Base-by-base conservation (phyloP, 495 filamentous ascomycete genomes). In the Podospora bellae-mahoneyi region DNA sequence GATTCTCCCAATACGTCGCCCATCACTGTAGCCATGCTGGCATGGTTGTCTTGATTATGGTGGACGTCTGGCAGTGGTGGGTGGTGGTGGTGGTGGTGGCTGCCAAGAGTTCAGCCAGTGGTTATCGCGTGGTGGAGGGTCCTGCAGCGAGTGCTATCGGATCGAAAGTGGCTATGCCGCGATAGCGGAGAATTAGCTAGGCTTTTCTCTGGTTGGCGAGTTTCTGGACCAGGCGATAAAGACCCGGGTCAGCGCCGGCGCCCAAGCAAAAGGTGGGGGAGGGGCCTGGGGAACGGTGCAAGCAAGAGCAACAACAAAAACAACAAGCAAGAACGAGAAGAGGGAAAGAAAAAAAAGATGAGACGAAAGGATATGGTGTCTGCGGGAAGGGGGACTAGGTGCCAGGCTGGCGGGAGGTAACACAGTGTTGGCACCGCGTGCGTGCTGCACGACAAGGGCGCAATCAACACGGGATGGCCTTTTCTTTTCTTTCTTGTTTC, bases 21-120 rank as follows among this genome's bases (percentile, higher is more conserved):
- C 48, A 83, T 80, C 71, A 83, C 53, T 67, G 82, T 77, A 61
- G 82, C 82, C 82, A 84, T 84, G 68, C 68, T 77, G 68, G 75
- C 77, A 79, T 77, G 56, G 68, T 68, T 32, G 67, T 67, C 55
- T 61, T 15, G 19, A 30, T 20, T 56, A 61, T 57, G 3, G 56
- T 53, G 28, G 66, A 26, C 54, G 5, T 27, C 16, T n/a, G 59
- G 30, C 30, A 26, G 15, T 62, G 39, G 60, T 32, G 60, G 56
- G 23, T 1, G 23, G 23, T 23, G 30, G 15, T 23, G 30, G 15
- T 62, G 44, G 60, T 32, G 60, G 56, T 30, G 26, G 57, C 19
- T 64, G 64, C 66, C 68, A 67, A 67, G 66, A 64, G 62, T 56
- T 59, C 64, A 62, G 64, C 64, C 39, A 32, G 30, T 32, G 30